phyloP scores from a whole-genome alignment of 1,284 basidiomycete species.

The Mrakiaceae sp. region DNA sequence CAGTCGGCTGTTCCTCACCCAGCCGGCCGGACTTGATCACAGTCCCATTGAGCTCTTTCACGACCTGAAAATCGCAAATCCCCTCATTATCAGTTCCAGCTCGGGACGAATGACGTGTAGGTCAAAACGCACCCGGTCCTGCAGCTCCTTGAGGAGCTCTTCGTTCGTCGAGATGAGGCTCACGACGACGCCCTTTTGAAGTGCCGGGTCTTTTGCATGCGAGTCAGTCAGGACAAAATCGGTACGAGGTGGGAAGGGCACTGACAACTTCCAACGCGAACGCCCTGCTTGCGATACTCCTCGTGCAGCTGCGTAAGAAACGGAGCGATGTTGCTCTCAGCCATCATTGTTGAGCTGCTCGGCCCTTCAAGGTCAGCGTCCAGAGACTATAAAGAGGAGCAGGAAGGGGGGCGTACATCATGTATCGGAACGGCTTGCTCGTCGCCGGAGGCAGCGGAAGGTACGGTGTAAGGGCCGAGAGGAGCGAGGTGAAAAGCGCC shows the following conservation, averaged over 20 bases:
- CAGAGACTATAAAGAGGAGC: conserved; percentile 30
- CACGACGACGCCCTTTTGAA: conserved; percentile 50
- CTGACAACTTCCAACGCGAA: conserved; percentile 66
- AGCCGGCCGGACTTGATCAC: conserved; percentile 36
- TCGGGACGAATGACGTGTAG: not conserved
- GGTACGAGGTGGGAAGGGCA: conserved; percentile 5
- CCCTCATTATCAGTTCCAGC: not conserved
- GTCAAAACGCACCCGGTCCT: conserved; percentile 46
- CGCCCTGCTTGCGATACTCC: conserved; percentile 58
- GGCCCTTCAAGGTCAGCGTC: conserved; percentile 40
- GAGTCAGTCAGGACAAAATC: too few relatives aligned
- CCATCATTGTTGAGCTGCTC: not conserved
- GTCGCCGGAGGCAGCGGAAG: conserved; percentile 60
- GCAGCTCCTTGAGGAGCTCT: conserved; percentile 43
- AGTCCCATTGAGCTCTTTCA: conserved; percentile 39
- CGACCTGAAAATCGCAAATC: conserved; percentile 27
- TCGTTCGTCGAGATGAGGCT: conserved; percentile 67
- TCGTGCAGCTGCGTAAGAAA: conserved; percentile 68
- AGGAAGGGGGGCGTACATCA: conserved; percentile 36
- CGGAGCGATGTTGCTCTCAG: conserved; percentile 52
- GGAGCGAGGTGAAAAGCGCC: conserved; percentile 65
- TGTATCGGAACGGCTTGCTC: conserved; percentile 58
- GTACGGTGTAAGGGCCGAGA: conserved; percentile 57
- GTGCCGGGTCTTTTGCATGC: conserved; percentile 42
- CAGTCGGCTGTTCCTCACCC: not conserved